Evolutionary conservation across 768 basidiomycete species (phyloP).

Genomic region (Paxillus rubicundulus): DNA sequence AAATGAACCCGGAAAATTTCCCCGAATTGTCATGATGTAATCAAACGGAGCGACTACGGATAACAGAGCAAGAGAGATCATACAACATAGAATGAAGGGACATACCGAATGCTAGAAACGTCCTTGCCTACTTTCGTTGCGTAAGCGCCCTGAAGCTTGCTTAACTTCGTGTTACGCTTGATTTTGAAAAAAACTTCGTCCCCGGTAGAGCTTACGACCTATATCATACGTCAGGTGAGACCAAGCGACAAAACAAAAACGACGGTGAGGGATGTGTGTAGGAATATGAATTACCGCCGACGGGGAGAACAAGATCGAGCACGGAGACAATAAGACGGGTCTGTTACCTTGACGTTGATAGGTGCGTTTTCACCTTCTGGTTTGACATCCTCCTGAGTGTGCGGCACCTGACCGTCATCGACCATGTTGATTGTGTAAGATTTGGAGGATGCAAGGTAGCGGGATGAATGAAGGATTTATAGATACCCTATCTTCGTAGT

Average conservation of each 20-base stretch:
- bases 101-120: slow-evolving; percentile 81
- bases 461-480: not conserved
- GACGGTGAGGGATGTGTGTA: too few species aligned
- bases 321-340: not conserved
- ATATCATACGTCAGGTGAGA: not conserved
- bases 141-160: slow-evolving; percentile 91
- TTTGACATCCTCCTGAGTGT: slow-evolving; percentile 47
- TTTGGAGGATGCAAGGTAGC: not conserved
- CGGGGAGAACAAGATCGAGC: not conserved
- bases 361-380: slow-evolving; percentile 55
- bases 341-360: slow-evolving; percentile 75
- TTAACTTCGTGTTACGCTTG: slow-evolving; percentile 87
- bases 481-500: not conserved
- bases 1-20: not conserved
- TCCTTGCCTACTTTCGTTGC: slow-evolving; percentile 92
- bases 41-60: not conserved
- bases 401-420: slow-evolving; percentile 44
- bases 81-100: slow-evolving; percentile 7
- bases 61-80: not conserved
- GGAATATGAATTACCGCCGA: too few species aligned
- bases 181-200: slow-evolving; percentile 98
- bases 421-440: slow-evolving; percentile 41
- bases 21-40: too few species aligned
- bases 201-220: slow-evolving; percentile 75
- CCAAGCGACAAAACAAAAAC: not conserved